Evolutionary conservation across 1,139 yeast genomes (phyloP).

Genomic region (Scheffersomyces segobiensis): DNA sequence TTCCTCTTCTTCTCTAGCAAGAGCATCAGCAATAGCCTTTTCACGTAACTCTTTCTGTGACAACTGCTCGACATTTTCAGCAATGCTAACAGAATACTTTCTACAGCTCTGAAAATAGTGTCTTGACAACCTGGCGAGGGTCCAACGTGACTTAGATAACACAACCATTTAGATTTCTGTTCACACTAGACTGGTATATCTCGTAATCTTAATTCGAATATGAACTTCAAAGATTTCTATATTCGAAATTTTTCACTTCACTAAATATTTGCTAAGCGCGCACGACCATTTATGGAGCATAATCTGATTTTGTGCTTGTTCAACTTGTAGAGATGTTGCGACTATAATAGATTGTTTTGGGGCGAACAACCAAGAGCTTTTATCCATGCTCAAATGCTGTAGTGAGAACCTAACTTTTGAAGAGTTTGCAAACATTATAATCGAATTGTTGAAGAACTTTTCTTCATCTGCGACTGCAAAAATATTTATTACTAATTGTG

Average conservation of each 20-base stretch:
- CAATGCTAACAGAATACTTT: background rate
- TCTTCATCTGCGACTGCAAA: background rate
- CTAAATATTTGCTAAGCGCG: background rate
- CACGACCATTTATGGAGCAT: background rate
- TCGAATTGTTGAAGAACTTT: background rate
- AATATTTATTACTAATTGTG: constrained; percentile 10
- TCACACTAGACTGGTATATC: background rate
- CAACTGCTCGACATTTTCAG: constrained; percentile 6
- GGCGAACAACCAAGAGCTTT: background rate
- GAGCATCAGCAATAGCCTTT: constrained; percentile 44
- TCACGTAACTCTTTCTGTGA: constrained; percentile 39
- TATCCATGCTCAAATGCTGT: background rate
- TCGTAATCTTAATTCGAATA: background rate
- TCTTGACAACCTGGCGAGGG: background rate
- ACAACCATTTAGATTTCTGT: background rate
- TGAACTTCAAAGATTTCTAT: background rate
- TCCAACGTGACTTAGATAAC: background rate
- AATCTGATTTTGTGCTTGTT: too few species aligned
- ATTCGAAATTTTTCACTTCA: background rate
- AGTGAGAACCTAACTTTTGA: background rate
- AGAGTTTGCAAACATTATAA: background rate
- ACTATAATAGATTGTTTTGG: background rate
- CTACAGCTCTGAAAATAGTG: background rate
- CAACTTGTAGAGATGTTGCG: background rate
- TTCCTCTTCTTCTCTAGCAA: constrained; percentile 47